Base-by-base conservation (phyloP, 2,329 filamentous ascomycete species). In the Aspergillus hiratsukae region DNA sequence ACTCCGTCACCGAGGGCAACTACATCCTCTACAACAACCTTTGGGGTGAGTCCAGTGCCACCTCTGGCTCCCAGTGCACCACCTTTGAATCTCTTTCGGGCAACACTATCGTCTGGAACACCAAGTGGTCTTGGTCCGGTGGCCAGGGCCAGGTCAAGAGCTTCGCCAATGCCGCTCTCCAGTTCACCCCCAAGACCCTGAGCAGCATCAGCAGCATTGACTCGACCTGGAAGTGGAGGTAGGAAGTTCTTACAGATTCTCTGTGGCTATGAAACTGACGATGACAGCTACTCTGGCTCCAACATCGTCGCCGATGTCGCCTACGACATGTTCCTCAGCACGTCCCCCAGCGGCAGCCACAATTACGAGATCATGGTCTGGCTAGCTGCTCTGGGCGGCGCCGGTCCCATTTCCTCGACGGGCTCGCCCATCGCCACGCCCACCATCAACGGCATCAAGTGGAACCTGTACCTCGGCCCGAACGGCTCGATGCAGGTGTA, bases 311-410 rank as follows among this genome's bases (percentile, higher is more conserved):
- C 82, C 52, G 79, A 87, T 64, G 84, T 87, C 17, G 76, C 83
- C 14, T 87, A 85, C 64, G 83, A 87, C 66, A 70, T 87, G 51
- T 87, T 87, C 72, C 83, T 83, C 7, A 66, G 70, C 28, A 75
- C 79, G 45, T 75, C 75, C 19, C 76, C 81, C 1, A 71, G 72
- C 29, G 77, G 75, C 45, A 67, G 61, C 49, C 66, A 77, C n/a
- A 75, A 83, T 63, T 86, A 83, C 65, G 85, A 87, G 71, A 75
- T 87, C 63, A 88, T 88, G 85, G 78, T 88, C 61, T 88, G 85
- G 85, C 75, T 86, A 48, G 80, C 76, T 3, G 81, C 81, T 29
- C 70, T 85, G 48, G 83, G 81, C 27, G 80, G 80, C 51, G 82
- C 81, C 1, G 82, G 83, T 4, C 82, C 83, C 25, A 84, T 87